phyloP scores from a whole-genome alignment of 169 alveolate genomes.

The Eimeria praecox region DNA sequence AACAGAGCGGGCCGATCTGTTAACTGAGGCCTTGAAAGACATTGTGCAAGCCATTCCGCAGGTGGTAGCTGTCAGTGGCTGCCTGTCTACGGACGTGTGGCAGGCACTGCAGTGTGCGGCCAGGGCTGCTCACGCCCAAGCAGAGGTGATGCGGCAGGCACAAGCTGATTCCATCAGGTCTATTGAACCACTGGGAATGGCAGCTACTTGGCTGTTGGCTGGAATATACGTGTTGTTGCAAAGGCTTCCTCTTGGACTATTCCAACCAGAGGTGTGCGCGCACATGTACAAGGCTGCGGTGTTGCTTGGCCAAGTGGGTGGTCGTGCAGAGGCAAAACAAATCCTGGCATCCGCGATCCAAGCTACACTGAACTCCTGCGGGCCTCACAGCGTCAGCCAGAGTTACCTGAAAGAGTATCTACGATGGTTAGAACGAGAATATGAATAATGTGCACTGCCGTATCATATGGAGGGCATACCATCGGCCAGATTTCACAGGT shows the following conservation, averaged over 20 bases:
- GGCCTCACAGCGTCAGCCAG: constrained; percentile 60
- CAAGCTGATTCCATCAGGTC: neutral
- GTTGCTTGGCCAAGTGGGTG: constrained; percentile 29
- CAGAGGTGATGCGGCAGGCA: neutral
- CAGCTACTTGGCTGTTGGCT: constrained; percentile 53
- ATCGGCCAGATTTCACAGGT: neutral
- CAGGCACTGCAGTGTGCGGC: constrained; percentile 38
- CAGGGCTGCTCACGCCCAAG: constrained; percentile 60
- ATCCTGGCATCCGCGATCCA: neutral
- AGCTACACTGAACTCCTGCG: constrained; percentile 26
- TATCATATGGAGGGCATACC: neutral
- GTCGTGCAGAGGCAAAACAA: neutral
- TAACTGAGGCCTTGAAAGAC: neutral
- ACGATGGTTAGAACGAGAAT: constrained; percentile 27
- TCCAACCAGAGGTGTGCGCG: constrained; percentile 50
- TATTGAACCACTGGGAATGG: neutral
- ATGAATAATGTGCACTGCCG: neutral
- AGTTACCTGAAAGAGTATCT: neutral
- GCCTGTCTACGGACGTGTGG: constrained; percentile 43
- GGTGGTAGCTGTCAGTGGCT: constrained; percentile 45
- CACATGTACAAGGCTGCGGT: constrained; percentile 54
- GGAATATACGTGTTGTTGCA: constrained; percentile 26
- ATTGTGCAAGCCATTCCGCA: constrained; percentile 36
- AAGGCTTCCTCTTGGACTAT: constrained; percentile 44
- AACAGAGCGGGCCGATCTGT: neutral